Evolutionary conservation across 2,329 filamentous ascomycete species (phyloP).

Genomic region (Incumbomyces delicatus): DNA sequence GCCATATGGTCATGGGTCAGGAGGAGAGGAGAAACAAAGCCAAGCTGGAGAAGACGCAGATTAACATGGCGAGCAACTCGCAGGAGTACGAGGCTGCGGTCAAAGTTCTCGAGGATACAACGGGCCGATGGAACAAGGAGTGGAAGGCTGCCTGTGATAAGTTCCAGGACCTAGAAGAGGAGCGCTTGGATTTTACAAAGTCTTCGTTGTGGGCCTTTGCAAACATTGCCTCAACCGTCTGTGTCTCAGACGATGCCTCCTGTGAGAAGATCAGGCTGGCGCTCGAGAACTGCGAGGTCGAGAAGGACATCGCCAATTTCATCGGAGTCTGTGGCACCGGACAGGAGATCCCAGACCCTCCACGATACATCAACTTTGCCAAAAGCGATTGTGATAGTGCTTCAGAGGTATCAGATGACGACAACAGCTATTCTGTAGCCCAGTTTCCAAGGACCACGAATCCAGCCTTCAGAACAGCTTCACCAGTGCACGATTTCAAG

Average conservation of each 20-base stretch:
- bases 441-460: conserved; percentile 95
- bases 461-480: conserved; percentile 88
- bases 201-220: conserved; percentile 97
- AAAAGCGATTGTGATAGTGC: conserved; percentile 75
- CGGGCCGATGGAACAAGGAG: conserved; percentile 89
- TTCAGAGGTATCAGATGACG: conserved; percentile 81
- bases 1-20: conserved; percentile 99
- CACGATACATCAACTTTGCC: conserved; percentile 98
- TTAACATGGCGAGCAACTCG: conserved; percentile 83
- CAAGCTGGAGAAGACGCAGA: conserved; percentile 96
- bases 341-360: conserved; percentile 92
- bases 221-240: conserved; percentile 93
- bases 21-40: conserved; percentile 98
- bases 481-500: conserved; percentile 80
- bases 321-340: conserved; percentile 84
- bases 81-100: conserved; percentile 88
- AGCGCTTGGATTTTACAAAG: conserved; percentile 92
- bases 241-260: conserved; percentile 90
- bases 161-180: conserved; percentile 97
- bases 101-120: conserved; percentile 90
- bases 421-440: conserved; percentile 80
- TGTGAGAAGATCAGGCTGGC: conserved; percentile 94
- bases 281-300: conserved; percentile 89
- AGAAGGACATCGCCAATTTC: conserved; percentile 83
- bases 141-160: conserved; percentile 98